Evolutionary conservation across 2,329 filamentous ascomycete genomes (phyloP), one percentile per base, ranked within the genome.

Genomic region (Clarireedia homoeocarpa): DNA sequence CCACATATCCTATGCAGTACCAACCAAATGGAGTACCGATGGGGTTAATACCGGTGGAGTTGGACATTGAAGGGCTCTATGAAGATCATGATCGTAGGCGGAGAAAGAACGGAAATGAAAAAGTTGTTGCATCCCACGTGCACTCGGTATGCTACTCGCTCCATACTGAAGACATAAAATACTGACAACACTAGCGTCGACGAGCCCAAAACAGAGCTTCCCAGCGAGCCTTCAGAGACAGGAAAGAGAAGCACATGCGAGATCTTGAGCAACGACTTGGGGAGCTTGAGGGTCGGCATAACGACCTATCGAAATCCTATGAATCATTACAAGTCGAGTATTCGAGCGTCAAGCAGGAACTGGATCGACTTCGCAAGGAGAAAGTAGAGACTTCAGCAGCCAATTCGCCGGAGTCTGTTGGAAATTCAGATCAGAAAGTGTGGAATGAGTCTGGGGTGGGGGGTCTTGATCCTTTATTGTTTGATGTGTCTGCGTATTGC

Each of bases 241-340:
- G 81, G 53, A 84, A 84, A 64, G 81, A 86, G 65, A 82, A 84
- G 67, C 78, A 83, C 59, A 84, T 84, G 64, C 78, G 79, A 59
- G 82, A 85, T 62, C 76, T 86, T 20, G 82, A 85, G 67, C 66
- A 73, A 38, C 75, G 82, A 62, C 75, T 85, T 34, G 70, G 69
- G 48, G 75, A 79, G 17, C 71, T 81, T 50, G 76, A 77, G 59
- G 75, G 78, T 24, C 79, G 77, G 62, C 80, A 84, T 66, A 77
- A 77, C 57, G 73, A 74, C 36, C 75, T 85, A 53, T 75, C 76
- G 59, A 73, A 75, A 51, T 80, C 79, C 4, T 82, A 83, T 64
- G 69, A 73, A 27, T 65, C 68, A n/a, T 71, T 82, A 23, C 77
- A 80, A 53, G 49, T 62, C 14, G 67, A 70, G 59, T 69, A 69